phyloP scores from a whole-genome alignment of 805 yeast species.

The Henningerozyma blattae region DNA sequence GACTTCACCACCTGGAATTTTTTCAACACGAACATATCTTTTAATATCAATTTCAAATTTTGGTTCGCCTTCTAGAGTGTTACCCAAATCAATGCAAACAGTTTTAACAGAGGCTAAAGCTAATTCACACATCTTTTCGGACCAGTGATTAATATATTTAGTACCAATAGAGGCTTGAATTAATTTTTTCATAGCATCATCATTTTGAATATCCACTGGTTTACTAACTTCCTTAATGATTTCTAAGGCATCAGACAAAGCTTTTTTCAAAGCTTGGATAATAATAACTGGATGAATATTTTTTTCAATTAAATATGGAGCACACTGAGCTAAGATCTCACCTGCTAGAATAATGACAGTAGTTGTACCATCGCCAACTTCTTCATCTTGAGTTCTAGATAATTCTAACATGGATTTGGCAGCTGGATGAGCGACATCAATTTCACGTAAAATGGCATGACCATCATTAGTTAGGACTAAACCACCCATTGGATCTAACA shows the following conservation, averaged over 20 bases:
- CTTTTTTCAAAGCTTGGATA: conserved; percentile 86
- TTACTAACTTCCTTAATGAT: conserved; percentile 72
- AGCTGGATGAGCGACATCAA: conserved; percentile 97
- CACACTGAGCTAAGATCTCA: conserved; percentile 89
- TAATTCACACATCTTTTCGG: conserved; percentile 77
- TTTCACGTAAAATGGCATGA: conserved; percentile 94
- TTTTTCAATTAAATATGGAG: conserved; percentile 80
- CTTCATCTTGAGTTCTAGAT: conserved; percentile 95
- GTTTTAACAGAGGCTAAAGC: conserved; percentile 83
- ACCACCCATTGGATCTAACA: conserved; percentile 89
- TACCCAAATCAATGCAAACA: conserved; percentile 47
- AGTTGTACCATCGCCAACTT: conserved; percentile 97
- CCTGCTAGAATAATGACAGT: conserved; percentile 96
- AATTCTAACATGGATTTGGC: conserved; percentile 98
- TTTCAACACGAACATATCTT: conserved; percentile 87
- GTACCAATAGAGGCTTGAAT: conserved; percentile 92
- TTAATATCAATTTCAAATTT: conserved; percentile 83
- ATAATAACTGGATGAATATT: conserved; percentile 95
- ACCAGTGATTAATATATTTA: conserved; percentile 86
- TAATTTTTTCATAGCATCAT: conserved; percentile 73
- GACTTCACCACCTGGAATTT: conserved; percentile 96
- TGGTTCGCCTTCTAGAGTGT: conserved; percentile 30
- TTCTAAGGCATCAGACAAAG: conserved; percentile 80
- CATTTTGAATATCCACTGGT: conserved; percentile 76
- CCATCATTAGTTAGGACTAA: conserved; percentile 96